Conservation (phyloP, 2,329 filamentous ascomycete genomes). For the Knoxdaviesia capensis region DNA sequence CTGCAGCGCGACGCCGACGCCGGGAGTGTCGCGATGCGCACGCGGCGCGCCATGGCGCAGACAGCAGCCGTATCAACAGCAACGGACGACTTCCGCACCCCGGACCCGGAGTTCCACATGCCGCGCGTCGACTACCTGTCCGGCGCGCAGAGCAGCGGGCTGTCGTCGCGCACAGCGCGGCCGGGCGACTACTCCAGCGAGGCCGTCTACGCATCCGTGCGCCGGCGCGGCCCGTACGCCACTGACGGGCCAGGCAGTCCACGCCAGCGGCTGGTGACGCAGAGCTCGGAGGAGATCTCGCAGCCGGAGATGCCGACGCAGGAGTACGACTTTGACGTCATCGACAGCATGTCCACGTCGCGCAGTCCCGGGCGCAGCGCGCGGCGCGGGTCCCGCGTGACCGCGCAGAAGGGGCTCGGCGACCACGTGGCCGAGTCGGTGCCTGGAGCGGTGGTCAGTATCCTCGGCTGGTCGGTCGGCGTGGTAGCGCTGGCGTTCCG, state of each 20-base stretch:
- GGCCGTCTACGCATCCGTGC: no score
- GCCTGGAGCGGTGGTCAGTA: conserved; percentile 17
- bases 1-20: conserved; percentile 7
- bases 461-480: conserved; percentile 28
- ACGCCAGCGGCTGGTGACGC: no score
- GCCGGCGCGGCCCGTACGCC: no score
- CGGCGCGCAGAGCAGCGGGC: conserved; percentile 14
- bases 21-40: background rate
- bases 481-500: conserved; percentile 38
- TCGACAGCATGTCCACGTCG: no score
- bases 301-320: no score
- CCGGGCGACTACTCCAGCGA: conserved; percentile 5
- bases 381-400: no score
- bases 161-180: conserved; percentile 14
- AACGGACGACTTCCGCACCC: conserved; percentile 14
- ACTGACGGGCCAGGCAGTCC: no score
- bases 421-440: conserved; percentile 15
- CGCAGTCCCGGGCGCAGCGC: no score
- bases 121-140: conserved; percentile 22
- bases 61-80: no score
- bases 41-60: no score
- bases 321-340: no score
- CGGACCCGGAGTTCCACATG: conserved; percentile 33
- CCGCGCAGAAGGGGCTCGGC: conserved; percentile 5
- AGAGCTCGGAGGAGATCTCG: no score